Evolutionary conservation across 2,329 filamentous ascomycete species (phyloP), one percentile per base, ranked within the genome.

Genomic region (Botrytis paeoniae): DNA sequence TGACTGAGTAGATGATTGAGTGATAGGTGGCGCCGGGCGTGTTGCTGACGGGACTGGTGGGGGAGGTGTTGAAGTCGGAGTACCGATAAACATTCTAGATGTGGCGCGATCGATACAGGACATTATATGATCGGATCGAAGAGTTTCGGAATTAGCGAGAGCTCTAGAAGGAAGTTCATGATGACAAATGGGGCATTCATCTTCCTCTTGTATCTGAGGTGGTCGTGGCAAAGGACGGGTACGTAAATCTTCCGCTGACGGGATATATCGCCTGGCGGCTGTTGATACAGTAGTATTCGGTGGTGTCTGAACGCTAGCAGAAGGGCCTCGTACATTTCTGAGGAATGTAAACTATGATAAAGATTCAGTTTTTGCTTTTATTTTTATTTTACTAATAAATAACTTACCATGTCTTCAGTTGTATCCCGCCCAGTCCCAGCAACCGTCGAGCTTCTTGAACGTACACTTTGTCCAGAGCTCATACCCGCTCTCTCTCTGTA

Each of bases 151-250:
- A 74, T 89, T 85, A 2, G 85, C 80, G 3, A 90, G 83, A 7
- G 80, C 81, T 29, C 85, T 84, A 2, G 88, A 86, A 0, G 92
- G 92, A 5, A 94, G 85, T 81, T 94, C 91, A 54, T 85, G 83
- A 78, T 93, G 92, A 78, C 93, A 95, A 62, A 95, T 87, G 0
- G 92, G 92, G 75, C 93, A 95, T 78, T 93, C 91, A 79, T 95
- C 92, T 79, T 94, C 92, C 80, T 95, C 93, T 9, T 86, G 84
- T 78, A 88, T 85, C 72, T 86, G 88, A 1, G 73, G 77, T 37
- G 75, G 72, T 61, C 72, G 73, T 25, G 78, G 74, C 10, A 77
- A 74, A 32, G 76, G 74, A 25, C 76, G 72, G 25, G 39, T 39
- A 57, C 37, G 62, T 48, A 74, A 54, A 35, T 71, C 61, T 70